Conservation (phyloP, 2,329 filamentous ascomycete species). For the Daldinia sp. region DNA sequence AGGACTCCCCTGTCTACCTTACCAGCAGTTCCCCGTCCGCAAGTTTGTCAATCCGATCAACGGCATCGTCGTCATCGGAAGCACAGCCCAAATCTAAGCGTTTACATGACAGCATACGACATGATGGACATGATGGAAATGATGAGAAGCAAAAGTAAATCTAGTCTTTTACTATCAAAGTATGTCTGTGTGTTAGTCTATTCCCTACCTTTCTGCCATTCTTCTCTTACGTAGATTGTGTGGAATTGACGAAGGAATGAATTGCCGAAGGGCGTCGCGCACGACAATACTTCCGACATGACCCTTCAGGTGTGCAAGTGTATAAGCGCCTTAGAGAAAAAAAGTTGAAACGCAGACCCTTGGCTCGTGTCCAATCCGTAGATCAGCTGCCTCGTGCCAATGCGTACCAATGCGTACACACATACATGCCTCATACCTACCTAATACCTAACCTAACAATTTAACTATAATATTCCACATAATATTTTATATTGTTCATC, state of each 20-base stretch:
- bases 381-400: slow-evolving; percentile 18
- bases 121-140: slow-evolving; percentile 1
- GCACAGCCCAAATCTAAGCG: slow-evolving; percentile 2
- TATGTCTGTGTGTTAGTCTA: too few relatives aligned
- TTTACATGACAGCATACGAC: neutral
- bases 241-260: slow-evolving; percentile 24
- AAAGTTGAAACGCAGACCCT: slow-evolving; percentile 40
- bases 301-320: too few relatives aligned
- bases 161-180: too few relatives aligned
- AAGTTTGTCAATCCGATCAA: slow-evolving; percentile 18
- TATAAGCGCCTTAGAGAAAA: slow-evolving; percentile 37
- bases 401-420: neutral
- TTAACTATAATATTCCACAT: neutral
- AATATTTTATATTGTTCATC: slow-evolving; percentile 26
- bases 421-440: too few relatives aligned
- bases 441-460: too few relatives aligned
- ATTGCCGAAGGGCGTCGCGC: slow-evolving; percentile 21
- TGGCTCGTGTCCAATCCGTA: slow-evolving; percentile 36
- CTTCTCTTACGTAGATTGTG: slow-evolving; percentile 11
- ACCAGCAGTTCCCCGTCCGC: slow-evolving; percentile 17
- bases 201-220: neutral
- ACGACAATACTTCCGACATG: slow-evolving; percentile 11
- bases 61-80: slow-evolving; percentile 14
- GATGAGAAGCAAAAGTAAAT: neutral
- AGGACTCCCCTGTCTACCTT: neutral